A percentile compares a stretch with the other conserved stretches of the same genome.
phyloP scores from a whole-genome alignment of 2,329 filamentous ascomycete species.

The Penicillium concentricum region DNA sequence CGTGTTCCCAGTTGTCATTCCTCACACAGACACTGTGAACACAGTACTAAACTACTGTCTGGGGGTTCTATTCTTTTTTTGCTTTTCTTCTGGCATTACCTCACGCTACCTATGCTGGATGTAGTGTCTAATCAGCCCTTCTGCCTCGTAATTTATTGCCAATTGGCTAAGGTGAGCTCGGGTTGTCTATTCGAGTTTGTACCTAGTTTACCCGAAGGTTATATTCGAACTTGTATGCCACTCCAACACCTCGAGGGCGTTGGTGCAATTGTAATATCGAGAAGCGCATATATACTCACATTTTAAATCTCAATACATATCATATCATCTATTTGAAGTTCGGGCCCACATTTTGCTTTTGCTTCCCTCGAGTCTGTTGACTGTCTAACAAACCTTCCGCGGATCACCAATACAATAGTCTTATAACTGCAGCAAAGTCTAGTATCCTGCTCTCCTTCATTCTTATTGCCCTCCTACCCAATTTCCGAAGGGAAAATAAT shows the following conservation, averaged over 20 bases:
- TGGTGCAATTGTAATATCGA: neutral
- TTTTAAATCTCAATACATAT: neutral
- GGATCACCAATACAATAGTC: neutral
- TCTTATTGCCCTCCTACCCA: neutral
- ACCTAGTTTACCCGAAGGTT: neutral
- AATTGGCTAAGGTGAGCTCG: neutral
- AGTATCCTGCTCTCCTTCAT: neutral
- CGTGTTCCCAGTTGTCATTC: conserved; percentile 21
- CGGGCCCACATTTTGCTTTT: neutral
- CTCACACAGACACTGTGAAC: conserved; percentile 12
- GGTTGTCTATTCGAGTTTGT: neutral
- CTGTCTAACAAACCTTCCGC: neutral
- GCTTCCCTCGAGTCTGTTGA: neutral
- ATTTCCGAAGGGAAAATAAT: neutral
- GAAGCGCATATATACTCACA: neutral
- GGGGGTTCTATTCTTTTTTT: neutral
- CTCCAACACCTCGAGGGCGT: neutral
- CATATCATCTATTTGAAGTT: neutral
- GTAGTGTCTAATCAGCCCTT: neutral
- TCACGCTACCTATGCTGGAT: neutral
- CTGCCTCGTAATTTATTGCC: neutral
- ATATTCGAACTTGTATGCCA: neutral
- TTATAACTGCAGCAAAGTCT: neutral
- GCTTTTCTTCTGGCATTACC: neutral
- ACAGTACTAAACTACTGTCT: neutral